These are phyloP conservation scores for Fusarium udum DNA, from an alignment of 2,329 filamentous ascomycete genomes.

Conservation along the genomic window DNA sequence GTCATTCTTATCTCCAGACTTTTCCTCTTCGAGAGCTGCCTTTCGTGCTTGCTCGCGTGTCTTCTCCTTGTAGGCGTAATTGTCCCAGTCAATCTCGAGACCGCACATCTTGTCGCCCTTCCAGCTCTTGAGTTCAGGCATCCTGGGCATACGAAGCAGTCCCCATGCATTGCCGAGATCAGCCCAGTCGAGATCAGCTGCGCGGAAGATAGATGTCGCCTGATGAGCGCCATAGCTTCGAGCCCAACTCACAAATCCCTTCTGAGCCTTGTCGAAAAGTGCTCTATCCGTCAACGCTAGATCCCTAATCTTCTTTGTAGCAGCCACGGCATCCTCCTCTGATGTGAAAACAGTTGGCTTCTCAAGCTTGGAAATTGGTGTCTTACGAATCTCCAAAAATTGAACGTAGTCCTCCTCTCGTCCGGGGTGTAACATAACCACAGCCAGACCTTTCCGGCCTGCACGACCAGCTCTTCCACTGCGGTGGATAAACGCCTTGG, in stretches of 20 bases:
- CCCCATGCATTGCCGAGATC: slow-evolving; percentile 87
- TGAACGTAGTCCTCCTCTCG: slow-evolving; percentile 89
- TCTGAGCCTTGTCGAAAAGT: slow-evolving; percentile 87
- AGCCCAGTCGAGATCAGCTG: slow-evolving; percentile 84
- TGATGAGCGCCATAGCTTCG: slow-evolving; percentile 91
- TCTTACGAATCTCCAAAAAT: slow-evolving; percentile 88
- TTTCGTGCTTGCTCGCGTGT: slow-evolving; percentile 72
- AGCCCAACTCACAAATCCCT: slow-evolving; percentile 93
- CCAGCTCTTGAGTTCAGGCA: slow-evolving; percentile 87
- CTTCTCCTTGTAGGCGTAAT: slow-evolving; percentile 77
- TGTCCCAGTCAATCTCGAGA: slow-evolving; percentile 72
- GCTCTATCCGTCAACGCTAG: slow-evolving; percentile 62
- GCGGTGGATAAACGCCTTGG: slow-evolving; percentile 94
- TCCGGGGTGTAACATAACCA: slow-evolving; percentile 86
- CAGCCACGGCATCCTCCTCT: slow-evolving; percentile 66
- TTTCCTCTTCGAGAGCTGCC: slow-evolving; percentile 63
- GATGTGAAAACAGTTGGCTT: slow-evolving; percentile 66
- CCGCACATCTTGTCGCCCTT: slow-evolving; percentile 72
- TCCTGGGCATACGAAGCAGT: slow-evolving; percentile 84
- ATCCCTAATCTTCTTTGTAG: slow-evolving; percentile 69
- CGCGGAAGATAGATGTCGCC: slow-evolving; percentile 88
- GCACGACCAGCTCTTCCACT: slow-evolving; percentile 91
- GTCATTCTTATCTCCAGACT: slow-evolving; percentile 50
- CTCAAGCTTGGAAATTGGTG: slow-evolving; percentile 74
- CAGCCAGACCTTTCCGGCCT: slow-evolving; percentile 82